Conservation (phyloP, 1,284 basidiomycete genomes). For the Chalciporus sp. region DNA sequence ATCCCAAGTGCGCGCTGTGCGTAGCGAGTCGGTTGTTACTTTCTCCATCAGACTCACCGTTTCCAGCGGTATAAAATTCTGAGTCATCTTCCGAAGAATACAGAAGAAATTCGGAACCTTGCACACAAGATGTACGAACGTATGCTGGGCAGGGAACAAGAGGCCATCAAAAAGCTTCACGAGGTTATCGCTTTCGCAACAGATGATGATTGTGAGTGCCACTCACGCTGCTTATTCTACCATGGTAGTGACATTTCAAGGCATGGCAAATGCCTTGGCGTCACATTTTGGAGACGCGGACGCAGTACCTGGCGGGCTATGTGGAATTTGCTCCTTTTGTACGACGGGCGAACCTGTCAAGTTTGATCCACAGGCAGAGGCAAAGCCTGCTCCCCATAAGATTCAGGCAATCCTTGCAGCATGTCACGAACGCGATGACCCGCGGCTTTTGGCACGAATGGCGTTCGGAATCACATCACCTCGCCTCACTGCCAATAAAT, state of each 20-base stretch:
- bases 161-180: conserved; percentile 44
- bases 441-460: conserved; percentile 50
- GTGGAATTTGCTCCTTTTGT: conserved; percentile 50
- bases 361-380: conserved; percentile 35
- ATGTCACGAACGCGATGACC: conserved; percentile 52
- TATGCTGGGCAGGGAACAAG: conserved; percentile 46
- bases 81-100: conserved; percentile 40
- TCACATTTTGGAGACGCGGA: conserved; percentile 49
- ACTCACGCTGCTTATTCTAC: background rate
- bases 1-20: conserved; percentile 45
- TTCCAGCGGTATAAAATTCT: conserved; percentile 43
- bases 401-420: conserved; percentile 43
- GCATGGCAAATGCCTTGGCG: conserved; percentile 47
- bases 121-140: conserved; percentile 40
- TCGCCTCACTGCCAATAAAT: conserved; percentile 43
- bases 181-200: conserved; percentile 48
- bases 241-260: conserved; percentile 25
- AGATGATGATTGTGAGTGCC: conserved; percentile 45
- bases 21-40: conserved; percentile 9
- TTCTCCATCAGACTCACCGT: background rate
- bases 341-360: conserved; percentile 39
- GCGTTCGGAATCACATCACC: conserved; percentile 53
- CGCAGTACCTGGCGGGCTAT: conserved; percentile 45
- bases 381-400: conserved; percentile 34
- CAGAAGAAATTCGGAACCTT: conserved; percentile 39